These are phyloP conservation scores for Digitaria exilis DNA, from an alignment of 202 grass and related monocot genomes.

Conservation along the genomic window DNA sequence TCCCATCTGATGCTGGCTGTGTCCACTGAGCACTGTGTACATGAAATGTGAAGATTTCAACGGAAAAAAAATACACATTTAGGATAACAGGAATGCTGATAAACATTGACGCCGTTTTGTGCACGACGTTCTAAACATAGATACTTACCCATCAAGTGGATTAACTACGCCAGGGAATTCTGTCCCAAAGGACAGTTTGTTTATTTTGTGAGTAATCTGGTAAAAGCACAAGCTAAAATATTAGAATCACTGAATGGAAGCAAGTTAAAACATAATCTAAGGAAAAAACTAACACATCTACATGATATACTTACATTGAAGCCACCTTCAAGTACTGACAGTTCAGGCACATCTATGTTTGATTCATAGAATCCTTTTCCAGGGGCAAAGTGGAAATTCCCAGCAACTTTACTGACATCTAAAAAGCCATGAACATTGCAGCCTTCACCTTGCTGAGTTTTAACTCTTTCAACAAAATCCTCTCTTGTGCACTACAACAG, in stretches of 20 bases:
- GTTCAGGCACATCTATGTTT: constrained; percentile 70
- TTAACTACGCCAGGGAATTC: constrained; percentile 94
- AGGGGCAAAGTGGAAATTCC: constrained; percentile 96
- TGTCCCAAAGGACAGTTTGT: constrained; percentile 92
- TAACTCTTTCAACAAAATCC: constrained; percentile 92
- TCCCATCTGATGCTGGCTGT: constrained; percentile 73
- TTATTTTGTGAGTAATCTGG: constrained; percentile 97
- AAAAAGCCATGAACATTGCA: constrained; percentile 85
- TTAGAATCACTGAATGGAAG: constrained; percentile 27
- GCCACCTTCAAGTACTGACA: constrained; percentile 64
- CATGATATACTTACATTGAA: constrained; percentile 75
- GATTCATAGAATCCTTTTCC: constrained; percentile 95
- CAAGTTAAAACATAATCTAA: constrained; percentile 10
- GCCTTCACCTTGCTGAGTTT: constrained; percentile 90
- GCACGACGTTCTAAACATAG: constrained; percentile 7
- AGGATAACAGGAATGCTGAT: constrained; percentile 6
- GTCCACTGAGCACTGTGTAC: constrained; percentile 80
- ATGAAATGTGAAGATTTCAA: constrained; percentile 19
- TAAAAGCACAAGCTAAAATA: constrained; percentile 28
- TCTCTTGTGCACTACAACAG: constrained; percentile 79
- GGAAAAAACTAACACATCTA: not conserved
- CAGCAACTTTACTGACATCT: constrained; percentile 96
- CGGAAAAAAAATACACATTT: constrained; percentile 10
- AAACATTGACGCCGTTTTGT: not conserved
- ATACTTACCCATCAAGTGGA: constrained; percentile 89